These are phyloP conservation scores for Colletotrichum karsti DNA, from an alignment of 2,329 filamentous ascomycete species.

Conservation along the genomic window DNA sequence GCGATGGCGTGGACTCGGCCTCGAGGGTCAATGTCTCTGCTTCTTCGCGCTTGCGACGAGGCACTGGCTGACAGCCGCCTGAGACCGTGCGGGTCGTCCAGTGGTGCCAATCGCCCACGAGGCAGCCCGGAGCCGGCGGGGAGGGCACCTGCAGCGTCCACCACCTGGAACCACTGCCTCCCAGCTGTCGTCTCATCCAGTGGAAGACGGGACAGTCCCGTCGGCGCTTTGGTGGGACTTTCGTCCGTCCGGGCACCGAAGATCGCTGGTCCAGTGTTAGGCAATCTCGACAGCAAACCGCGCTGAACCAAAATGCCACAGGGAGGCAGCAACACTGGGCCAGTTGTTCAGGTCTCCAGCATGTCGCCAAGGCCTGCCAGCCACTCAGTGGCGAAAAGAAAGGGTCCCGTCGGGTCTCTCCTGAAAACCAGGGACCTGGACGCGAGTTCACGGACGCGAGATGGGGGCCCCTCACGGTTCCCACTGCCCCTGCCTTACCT, in stretches of 20 bases:
- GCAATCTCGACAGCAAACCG: neutral
- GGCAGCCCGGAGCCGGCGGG: neutral
- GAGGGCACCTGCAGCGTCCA: neutral
- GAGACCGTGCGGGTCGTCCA: slow-evolving; percentile 2
- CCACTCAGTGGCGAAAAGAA: neutral
- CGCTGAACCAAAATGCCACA: neutral
- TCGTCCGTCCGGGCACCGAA: too few relatives aligned
- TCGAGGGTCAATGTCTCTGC: slow-evolving; percentile 22
- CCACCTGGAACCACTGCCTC: too few relatives aligned
- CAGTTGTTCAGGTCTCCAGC: neutral
- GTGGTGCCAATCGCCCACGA: slow-evolving; percentile 14
- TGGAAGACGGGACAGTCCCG: too few relatives aligned
- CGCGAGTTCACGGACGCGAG: neutral
- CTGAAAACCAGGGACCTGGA: neutral
- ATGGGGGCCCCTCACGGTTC: neutral
- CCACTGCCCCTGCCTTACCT: neutral
- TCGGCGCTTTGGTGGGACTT: too few relatives aligned
- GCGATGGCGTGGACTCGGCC: slow-evolving; percentile 14
- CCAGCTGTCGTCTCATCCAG: slow-evolving; percentile 4
- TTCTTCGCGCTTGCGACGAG: slow-evolving; percentile 9
- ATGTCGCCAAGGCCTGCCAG: slow-evolving; percentile 2
- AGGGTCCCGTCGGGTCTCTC: neutral
- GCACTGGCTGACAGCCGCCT: slow-evolving; percentile 19
- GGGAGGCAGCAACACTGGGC: neutral
- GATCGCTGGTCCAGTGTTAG: too few relatives aligned